Evolutionary conservation across 1,284 basidiomycete genomes (phyloP), one percentile per base, ranked within the genome.

Genomic region (Papiliotrema flavescens): DNA sequence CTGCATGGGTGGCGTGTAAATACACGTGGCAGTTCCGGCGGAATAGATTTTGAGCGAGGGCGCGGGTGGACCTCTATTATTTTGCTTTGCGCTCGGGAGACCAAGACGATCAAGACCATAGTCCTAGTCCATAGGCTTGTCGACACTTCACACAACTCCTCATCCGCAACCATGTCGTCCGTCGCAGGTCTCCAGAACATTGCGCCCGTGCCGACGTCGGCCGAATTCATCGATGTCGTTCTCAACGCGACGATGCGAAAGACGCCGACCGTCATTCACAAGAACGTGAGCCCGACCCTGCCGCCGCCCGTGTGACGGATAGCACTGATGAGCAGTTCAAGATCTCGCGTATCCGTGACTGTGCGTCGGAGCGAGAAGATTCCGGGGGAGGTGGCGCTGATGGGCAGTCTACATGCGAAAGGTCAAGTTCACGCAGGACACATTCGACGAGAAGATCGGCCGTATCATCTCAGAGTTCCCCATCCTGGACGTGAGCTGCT

Each of bases 361-460:
- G 67, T 69, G 46, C 54, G 66, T 55, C 7, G 17, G 34, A n/a
- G 6, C 9, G 28, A 28, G n/a, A 8, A 45, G 23, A 22, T 43
- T 42, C n/a, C n/a, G n/a, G n/a, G 3, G 17, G 20, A 26, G n/a
- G 47, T 34, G 22, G 7, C 14, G 41, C 54, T 55, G 87, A 89
- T 65, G 89, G 22, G 3, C 36, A 70, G 67, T 97, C 76, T 97
- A 98, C 79, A 97, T 98, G 95, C 86, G 94, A 75, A 98, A 98
- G 79, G 94, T 98, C 79, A 98, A 97, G 80, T 98, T 98, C 78
- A 96, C 94, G 1, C 94, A 98, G 77, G 93, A 98, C 74, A 84
- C 90, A 15, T 98, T 98, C 66, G 93, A 95, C 64, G 95, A 98
- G 79, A 97, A 98, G 76, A 84, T 99, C 35, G 87, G 88, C 55